phyloP scores from a whole-genome alignment of 768 basidiomycete genomes.

The Austroboletus eburneus region DNA sequence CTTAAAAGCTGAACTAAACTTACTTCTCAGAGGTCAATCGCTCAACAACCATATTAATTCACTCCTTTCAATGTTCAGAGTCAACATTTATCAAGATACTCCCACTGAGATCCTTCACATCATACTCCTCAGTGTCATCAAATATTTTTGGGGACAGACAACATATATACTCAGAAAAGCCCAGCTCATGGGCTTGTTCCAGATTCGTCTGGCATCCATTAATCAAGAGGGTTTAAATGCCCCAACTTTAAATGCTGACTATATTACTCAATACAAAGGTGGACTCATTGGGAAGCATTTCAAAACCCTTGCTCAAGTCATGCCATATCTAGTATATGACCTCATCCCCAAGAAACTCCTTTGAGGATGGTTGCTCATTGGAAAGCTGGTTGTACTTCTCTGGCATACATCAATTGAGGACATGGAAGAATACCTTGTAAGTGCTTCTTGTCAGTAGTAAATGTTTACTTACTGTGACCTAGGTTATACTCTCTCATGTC shows the following conservation, averaged over 20 bases:
- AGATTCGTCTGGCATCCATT: constrained; percentile 23
- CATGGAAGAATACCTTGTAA: no score
- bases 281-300: constrained; percentile 33
- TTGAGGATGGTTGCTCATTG: constrained; percentile 29
- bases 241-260: constrained; percentile 24
- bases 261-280: constrained; percentile 30
- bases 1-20: constrained; percentile 5
- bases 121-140: constrained; percentile 31
- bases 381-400: constrained; percentile 34
- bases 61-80: constrained; percentile 13
- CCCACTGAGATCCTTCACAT: constrained; percentile 34
- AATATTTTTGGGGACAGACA: constrained; percentile 32
- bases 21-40: not conserved
- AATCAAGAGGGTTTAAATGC: constrained; percentile 22
- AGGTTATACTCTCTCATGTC: constrained; percentile 5
- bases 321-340: constrained; percentile 29
- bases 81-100: constrained; percentile 31
- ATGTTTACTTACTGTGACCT: no score
- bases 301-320: constrained; percentile 30
- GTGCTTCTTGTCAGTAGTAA: no score
- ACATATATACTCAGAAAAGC: constrained; percentile 21
- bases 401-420: constrained; percentile 42
- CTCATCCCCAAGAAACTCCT: constrained; percentile 25
- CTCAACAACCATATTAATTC: constrained; percentile 13
- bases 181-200: constrained; percentile 17